These are phyloP conservation scores for Phytophthora melonis DNA, from an alignment of 352 stramenopile genomes.

Conservation along the genomic window DNA sequence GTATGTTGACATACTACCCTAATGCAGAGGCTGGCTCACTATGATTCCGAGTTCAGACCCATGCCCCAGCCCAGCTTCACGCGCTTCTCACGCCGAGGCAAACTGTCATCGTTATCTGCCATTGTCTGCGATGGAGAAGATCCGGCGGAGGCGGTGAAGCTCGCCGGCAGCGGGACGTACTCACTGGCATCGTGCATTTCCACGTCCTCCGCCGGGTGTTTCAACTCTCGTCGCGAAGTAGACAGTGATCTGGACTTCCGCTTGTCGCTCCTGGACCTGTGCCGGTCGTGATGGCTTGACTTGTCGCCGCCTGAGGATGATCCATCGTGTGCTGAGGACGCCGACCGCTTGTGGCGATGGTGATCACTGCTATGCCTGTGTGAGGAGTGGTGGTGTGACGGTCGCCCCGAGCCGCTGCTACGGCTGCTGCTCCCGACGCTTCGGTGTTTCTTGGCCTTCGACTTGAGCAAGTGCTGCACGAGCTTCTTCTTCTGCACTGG, in stretches of 20 bases:
- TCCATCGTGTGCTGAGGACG: slow-evolving; percentile 27
- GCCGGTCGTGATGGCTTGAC: slow-evolving; percentile 33
- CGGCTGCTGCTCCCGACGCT: slow-evolving; percentile 23
- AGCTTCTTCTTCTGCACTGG: slow-evolving; percentile 68
- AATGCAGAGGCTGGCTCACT: slow-evolving; percentile 17
- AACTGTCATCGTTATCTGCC: slow-evolving; percentile 12
- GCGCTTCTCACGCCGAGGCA: slow-evolving; percentile 55
- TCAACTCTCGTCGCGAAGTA: slow-evolving; percentile 27
- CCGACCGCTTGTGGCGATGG: slow-evolving; percentile 38
- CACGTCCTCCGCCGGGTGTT: slow-evolving; percentile 25
- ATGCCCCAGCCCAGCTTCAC: slow-evolving; percentile 85
- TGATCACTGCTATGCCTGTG: slow-evolving; percentile 35
- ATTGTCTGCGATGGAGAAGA: slow-evolving; percentile 17
- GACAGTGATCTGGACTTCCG: slow-evolving; percentile 38
- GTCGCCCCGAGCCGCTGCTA: slow-evolving; percentile 17
- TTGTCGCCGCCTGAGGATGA: slow-evolving; percentile 25
- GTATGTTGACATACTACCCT: slow-evolving; percentile 6
- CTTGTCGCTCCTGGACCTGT: slow-evolving; percentile 38
- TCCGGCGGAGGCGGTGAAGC: slow-evolving; percentile 45
- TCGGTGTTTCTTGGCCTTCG: slow-evolving; percentile 51
- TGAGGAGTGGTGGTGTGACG: slow-evolving; percentile 31
- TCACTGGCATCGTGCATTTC: slow-evolving; percentile 50
- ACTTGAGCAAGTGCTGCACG: slow-evolving; percentile 57
- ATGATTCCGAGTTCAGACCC: slow-evolving; percentile 57
- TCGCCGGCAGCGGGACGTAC: slow-evolving; percentile 60